These are phyloP conservation scores for Silene coronaria DNA, from an alignment of 179 eudicot genomes.

Conservation along the genomic window DNA sequence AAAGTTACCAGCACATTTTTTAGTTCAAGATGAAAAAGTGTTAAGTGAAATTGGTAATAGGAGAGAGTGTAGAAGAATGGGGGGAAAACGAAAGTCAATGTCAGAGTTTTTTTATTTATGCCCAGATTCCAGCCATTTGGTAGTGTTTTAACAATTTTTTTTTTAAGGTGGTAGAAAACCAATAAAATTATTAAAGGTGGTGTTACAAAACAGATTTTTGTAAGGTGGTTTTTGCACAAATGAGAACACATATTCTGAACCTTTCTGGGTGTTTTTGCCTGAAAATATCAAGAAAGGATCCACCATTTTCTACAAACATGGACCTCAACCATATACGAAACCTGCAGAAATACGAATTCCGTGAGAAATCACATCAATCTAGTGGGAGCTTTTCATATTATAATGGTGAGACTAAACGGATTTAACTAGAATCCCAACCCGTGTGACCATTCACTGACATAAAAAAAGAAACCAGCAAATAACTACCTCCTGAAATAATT, in stretches of 20 bases:
- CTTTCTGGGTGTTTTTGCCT: conserved; percentile 77
- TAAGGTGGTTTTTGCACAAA: no score
- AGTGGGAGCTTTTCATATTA: not conserved
- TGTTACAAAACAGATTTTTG: no score
- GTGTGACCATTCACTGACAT: not conserved
- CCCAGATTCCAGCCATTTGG: no score
- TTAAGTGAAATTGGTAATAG: no score
- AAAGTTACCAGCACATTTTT: no score
- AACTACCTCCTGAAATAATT: not conserved
- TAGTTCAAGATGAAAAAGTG: no score
- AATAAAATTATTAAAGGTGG: no score
- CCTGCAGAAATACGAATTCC: conserved; percentile 33
- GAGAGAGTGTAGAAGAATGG: no score
- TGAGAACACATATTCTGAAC: conserved; percentile 27
- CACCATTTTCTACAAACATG: conserved; percentile 62
- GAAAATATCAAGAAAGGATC: conserved; percentile 65
- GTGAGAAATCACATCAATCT: not conserved
- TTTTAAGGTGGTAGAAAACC: no score
- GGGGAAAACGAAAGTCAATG: no score
- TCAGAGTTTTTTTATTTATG: no score
- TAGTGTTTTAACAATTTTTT: no score
- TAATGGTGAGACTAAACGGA: not conserved
- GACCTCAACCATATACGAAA: conserved; percentile 86
- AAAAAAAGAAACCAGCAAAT: not conserved
- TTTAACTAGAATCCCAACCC: not conserved